Evolutionary conservation across 2,329 filamentous ascomycete genomes (phyloP), one percentile per base, ranked within the genome.

Genomic region (Coniochaeta prunicola): DNA sequence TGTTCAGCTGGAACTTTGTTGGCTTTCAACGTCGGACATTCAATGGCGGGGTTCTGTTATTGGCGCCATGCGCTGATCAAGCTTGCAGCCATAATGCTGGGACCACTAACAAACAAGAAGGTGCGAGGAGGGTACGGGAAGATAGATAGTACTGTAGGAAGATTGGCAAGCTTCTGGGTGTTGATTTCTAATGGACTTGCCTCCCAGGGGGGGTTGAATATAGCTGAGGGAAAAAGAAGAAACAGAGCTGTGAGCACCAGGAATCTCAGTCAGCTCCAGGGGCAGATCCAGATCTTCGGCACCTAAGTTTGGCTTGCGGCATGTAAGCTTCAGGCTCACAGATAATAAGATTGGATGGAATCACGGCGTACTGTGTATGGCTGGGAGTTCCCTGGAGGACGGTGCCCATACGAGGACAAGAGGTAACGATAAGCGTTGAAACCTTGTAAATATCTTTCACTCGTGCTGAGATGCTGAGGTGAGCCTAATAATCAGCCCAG

Each of bases 11-110:
- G 42, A 45, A 40, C 40, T 45, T 42, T n/a, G 45, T 42, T 34
- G 48, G 45, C 24, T 48, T 45, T 54, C 28, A 38, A 13, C 38
- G 42, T 40, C 21, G n/a, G 42, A 28, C 19, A 48, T 12, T 63
- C 59, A 40, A 56, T 40, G 58, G 57, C 56, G 59, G 58, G 57
- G 45, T 60, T 62, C 59, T 53, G 59, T 65, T 59, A 64, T 57
- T 63, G 61, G 48, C 61, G 61, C 58, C 62, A 58, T 61, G 31
- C 53, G 56, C 28, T 60, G 58, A 42, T 42, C 19, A 36, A 50
- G 19, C 34, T n/a, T 58, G 57, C 12, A 60, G 61, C 65, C 65
- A 66, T 66, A 60, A 59, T 57, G 50, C 60, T 50, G 17, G 7
- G 24, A 21, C 21, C 13, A 15, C 45, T n/a, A 28, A 30, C 45